Evolutionary conservation across 768 basidiomycete species (phyloP), one percentile per base, ranked within the genome.

Genomic region (Naganishia friedmannii): DNA sequence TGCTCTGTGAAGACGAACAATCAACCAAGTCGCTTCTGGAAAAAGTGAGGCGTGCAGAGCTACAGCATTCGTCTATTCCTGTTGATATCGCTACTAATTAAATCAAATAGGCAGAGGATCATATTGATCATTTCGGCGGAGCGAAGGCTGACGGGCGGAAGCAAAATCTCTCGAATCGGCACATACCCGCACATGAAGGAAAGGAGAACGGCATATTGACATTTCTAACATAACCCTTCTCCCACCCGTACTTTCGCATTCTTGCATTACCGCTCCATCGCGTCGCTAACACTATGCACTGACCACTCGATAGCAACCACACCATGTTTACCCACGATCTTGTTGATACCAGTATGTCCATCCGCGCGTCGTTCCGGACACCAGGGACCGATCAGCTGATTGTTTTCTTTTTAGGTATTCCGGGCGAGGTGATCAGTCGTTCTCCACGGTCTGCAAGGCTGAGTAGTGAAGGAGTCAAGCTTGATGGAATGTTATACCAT

Each of bases 291-390:
- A 31, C 32, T 17, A 55, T 55, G 54, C 19, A 31, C 19, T 55
- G 54, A 55, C 32, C 17, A 37, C 15, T 42, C 15, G 15, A 15
- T 2, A 13, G 15, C 42, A 2, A 8, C 42, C 7, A 42, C 28
- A 17, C 54, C 28, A 63, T 63, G 60, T 63, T 63, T 34, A 63
- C 60, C 39, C 8, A 63, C 60, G 60, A 63, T 29, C 60, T 63
- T 29, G 39, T 63, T 8, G 60, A 63, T 63, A 63, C 60, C 60
- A 63, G 60, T 63, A 45, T 2, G 60, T 34, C 60, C 37, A n/a
- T 9, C 4, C 12, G 2, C 23, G 37, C 39, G 21, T 58, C 57
- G 34, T 60, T 42, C 5, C 6, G 53, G 6, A 7, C 8, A 51
- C n/a, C 12, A 8, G 6, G 23, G 39, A 10, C 15, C 60, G 21